A percentile compares a stretch with the other conserved stretches of the same genome.
Evolutionary conservation across 2,329 filamentous ascomycete species (phyloP).

Genomic region (Venturia effusa): DNA sequence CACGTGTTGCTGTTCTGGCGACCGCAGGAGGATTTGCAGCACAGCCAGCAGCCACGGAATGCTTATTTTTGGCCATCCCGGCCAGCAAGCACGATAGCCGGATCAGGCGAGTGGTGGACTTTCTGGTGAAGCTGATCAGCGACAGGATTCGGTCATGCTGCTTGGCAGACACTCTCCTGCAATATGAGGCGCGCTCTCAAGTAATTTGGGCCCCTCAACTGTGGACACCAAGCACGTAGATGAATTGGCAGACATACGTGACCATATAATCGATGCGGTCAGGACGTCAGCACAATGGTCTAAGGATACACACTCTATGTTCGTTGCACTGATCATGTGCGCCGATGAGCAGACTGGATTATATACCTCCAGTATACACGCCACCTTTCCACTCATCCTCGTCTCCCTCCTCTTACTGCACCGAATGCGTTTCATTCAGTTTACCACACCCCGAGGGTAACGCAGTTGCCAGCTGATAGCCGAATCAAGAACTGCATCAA

Average conservation of each 20-base stretch:
- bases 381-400: not conserved
- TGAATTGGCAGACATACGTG: conserved; percentile 1
- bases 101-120: not conserved
- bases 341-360: not conserved
- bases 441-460: too few relatives aligned
- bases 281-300: not conserved
- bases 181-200: not conserved
- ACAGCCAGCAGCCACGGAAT: not conserved
- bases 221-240: not conserved
- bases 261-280: conserved; percentile 3
- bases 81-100: too few relatives aligned
- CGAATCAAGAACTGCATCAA: not conserved
- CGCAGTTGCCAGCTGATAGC: too few relatives aligned
- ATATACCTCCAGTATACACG: not conserved
- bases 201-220: not conserved
- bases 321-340: not conserved
- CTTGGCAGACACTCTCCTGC: not conserved
- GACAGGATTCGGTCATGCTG: not conserved
- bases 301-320: not conserved
- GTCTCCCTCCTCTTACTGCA: not conserved
- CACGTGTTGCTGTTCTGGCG: not conserved
- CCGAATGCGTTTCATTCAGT: too few relatives aligned
- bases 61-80: too few relatives aligned
- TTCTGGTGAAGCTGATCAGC: not conserved
- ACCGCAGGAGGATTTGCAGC: not conserved